These are phyloP conservation scores for Saccharomycopsis vini DNA, from an alignment of 805 yeast genomes.

Conservation along the genomic window DNA sequence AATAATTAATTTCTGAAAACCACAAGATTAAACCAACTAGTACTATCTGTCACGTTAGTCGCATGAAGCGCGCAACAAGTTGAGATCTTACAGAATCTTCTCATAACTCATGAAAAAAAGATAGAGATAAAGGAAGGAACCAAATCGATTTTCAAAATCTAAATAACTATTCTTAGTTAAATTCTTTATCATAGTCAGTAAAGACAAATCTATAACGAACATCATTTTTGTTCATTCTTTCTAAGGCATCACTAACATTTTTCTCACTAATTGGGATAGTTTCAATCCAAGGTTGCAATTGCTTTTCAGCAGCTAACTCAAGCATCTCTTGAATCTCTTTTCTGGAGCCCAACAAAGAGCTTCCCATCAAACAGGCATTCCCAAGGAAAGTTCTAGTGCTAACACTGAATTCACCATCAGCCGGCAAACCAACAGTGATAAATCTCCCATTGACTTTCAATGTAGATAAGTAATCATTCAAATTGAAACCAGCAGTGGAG, in stretches of 20 bases:
- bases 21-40: too few species aligned
- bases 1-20: too few species aligned
- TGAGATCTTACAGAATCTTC: too few species aligned
- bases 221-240: conserved; percentile 44
- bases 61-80: too few species aligned
- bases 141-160: too few species aligned
- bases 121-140: too few species aligned
- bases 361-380: conserved; percentile 25
- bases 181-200: conserved; percentile 40
- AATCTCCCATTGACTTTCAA: conserved; percentile 52
- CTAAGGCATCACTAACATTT: conserved; percentile 46
- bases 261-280: conserved; percentile 42
- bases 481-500: conserved; percentile 39
- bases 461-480: conserved; percentile 37
- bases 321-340: conserved; percentile 31
- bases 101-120: too few species aligned
- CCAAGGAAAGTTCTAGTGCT: conserved; percentile 34
- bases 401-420: conserved; percentile 33
- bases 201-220: conserved; percentile 58
- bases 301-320: conserved; percentile 30
- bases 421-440: conserved; percentile 63
- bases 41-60: too few species aligned
- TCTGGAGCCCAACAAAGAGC: conserved; percentile 30
- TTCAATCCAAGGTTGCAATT: conserved; percentile 30
- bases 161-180: too few species aligned